Percentiles rank a stretch among this genome's conserved stretches.
Conservation (phyloP, 108 stramenopile species). For the Conticribra weissflogii region DNA sequence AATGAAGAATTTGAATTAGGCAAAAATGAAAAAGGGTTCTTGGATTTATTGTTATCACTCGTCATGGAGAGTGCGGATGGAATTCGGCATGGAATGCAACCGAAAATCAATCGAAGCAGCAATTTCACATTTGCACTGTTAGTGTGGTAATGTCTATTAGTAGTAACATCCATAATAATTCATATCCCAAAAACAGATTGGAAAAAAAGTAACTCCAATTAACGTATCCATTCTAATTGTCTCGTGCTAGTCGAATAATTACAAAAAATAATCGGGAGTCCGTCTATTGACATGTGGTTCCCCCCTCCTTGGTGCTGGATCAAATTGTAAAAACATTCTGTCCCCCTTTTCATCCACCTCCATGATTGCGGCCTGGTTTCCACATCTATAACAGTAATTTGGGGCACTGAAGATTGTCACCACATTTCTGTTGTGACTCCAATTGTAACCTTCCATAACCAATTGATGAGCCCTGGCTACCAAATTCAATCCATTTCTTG, state of each 20-base stretch:
- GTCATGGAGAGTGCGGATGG: too few relatives aligned
- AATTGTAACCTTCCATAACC: constrained; percentile 98
- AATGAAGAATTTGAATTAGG: neutral
- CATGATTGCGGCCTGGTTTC: constrained; percentile 99
- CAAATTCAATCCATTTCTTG: constrained; percentile 85
- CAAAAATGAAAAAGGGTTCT: neutral
- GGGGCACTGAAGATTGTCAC: constrained; percentile 98
- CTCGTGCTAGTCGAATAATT: constrained; percentile 35
- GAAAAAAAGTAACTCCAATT: too few relatives aligned
- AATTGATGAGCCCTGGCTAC: constrained; percentile 93
- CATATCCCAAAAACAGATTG: too few relatives aligned
- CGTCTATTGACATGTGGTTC: constrained; percentile 93
- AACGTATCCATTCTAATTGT: too few relatives aligned
- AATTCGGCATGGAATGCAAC: too few relatives aligned
- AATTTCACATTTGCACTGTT: too few relatives aligned
- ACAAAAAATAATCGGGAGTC: constrained; percentile 97
- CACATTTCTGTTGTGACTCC: constrained; percentile 94
- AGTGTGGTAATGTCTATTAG: too few relatives aligned
- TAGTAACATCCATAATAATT: too few relatives aligned
- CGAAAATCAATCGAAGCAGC: too few relatives aligned
- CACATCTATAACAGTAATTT: constrained; percentile 99
- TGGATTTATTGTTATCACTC: too few relatives aligned
- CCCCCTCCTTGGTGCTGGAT: constrained; percentile 97
- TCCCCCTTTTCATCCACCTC: constrained; percentile 91
- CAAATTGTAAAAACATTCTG: constrained; percentile 93